Conservation (phyloP, 805 yeast genomes). For the Saccharomycopsis vini region DNA sequence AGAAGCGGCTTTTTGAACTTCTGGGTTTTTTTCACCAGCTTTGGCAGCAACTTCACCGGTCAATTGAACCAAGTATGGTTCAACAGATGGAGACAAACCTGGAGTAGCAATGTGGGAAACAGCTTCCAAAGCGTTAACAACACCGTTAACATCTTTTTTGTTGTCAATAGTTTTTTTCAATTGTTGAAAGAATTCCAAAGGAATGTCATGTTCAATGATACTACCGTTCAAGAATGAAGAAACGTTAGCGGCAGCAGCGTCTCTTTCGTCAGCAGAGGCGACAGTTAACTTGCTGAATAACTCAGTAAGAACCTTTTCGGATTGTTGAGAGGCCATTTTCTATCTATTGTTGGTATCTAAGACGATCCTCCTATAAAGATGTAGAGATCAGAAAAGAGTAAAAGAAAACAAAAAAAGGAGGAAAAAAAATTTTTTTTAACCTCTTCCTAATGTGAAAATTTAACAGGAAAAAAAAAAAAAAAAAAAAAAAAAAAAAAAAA, state of each 20-base stretch:
- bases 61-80: constrained; percentile 85
- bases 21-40: constrained; percentile 87
- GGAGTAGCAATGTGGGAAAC: constrained; percentile 76
- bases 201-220: constrained; percentile 97
- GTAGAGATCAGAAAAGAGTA: neutral
- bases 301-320: constrained; percentile 76
- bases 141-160: constrained; percentile 62
- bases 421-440: neutral
- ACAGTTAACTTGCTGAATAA: constrained; percentile 87
- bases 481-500: constrained; percentile 1
- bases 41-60: constrained; percentile 61
- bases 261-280: constrained; percentile 77
- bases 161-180: constrained; percentile 66
- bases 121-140: constrained; percentile 78
- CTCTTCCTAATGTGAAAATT: no score
- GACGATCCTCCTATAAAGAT: neutral
- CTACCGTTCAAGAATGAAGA: constrained; percentile 92
- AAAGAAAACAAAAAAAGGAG: constrained; percentile 1
- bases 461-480: neutral
- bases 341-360: neutral
- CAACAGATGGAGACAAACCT: constrained; percentile 83
- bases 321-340: constrained; percentile 28
- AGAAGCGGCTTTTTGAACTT: constrained; percentile 63
- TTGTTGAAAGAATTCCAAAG: constrained; percentile 74
- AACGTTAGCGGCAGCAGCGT: constrained; percentile 79